Percentiles rank a stretch among this genome's conserved stretches.
Evolutionary conservation across 495 filamentous ascomycete species (phyloP).

Genomic region (Penicillium steckii): DNA sequence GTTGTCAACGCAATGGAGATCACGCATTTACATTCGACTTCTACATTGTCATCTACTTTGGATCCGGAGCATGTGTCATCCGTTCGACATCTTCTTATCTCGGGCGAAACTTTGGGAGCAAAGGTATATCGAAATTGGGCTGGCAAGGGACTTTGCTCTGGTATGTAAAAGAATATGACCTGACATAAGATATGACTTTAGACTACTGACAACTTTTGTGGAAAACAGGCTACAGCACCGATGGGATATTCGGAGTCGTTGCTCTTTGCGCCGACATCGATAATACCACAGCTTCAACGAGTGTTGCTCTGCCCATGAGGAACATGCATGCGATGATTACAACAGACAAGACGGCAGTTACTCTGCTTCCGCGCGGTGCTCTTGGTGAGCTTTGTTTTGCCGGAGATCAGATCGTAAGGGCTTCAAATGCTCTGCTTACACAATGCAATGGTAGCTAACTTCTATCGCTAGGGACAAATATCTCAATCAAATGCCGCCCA

Average conservation of each 20-base stretch:
- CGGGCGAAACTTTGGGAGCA: slow-evolving; percentile 69
- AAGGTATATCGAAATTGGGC: slow-evolving; percentile 66
- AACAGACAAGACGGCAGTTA: slow-evolving; percentile 32
- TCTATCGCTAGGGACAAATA: neutral
- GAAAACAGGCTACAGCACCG: slow-evolving; percentile 61
- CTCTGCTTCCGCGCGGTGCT: slow-evolving; percentile 60
- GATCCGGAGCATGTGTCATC: slow-evolving; percentile 58
- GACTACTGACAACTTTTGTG: neutral
- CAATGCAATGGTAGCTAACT: too few species aligned
- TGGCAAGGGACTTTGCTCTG: slow-evolving; percentile 63
- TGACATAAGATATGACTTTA: neutral
- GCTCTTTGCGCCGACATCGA: slow-evolving; percentile 65
- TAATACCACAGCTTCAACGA: slow-evolving; percentile 46
- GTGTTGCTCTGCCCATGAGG: slow-evolving; percentile 62
- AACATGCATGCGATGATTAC: slow-evolving; percentile 74
- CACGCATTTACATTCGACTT: slow-evolving; percentile 77
- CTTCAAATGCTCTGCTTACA: too few species aligned
- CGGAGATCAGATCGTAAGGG: slow-evolving; percentile 66
- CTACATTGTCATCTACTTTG: slow-evolving; percentile 69
- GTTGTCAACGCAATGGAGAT: slow-evolving; percentile 56
- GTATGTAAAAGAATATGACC: slow-evolving; percentile 27
- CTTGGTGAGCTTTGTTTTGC: slow-evolving; percentile 81
- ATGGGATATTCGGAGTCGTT: slow-evolving; percentile 56
- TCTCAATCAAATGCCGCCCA: neutral
- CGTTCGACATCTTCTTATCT: slow-evolving; percentile 66